Base-by-base conservation (phyloP, 1,284 basidiomycete species). In the Melampsora occidentalis region DNA sequence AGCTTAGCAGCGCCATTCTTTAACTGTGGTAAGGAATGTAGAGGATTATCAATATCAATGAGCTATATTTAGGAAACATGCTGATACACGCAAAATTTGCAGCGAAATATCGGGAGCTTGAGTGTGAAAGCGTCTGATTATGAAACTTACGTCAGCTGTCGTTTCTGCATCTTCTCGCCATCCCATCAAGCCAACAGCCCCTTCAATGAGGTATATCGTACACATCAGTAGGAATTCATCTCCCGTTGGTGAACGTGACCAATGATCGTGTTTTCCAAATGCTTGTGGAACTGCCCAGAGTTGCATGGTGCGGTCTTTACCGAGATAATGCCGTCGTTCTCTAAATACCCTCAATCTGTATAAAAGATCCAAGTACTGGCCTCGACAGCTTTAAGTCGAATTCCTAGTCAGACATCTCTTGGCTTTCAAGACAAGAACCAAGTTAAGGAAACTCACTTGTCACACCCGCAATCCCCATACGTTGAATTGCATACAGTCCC, bases 241-340 rank as follows among this genome's bases (percentile, higher is more conserved):
- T 16, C 71, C 71, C 22, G 63, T 73, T 42, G 71, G 71, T 18
- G 46, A 49, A 5, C 48, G 62, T 46, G 18, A 10, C 53, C 53
- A 59, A 14, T 59, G 28, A n/a, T 59, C 28, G 28, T 59, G 22
- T 22, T 59, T 20, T 5, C 22, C 53, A 18, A 59, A 59, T 6
- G 71, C 71, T 73, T 67, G 71, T 16, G 71, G 71, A 42, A 67
- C 64, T 53, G 48, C 71, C 71, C 71, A 73, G 39, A 73, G 22
- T 31, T 73, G 71, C 71, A 73, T 73, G 9, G 63, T 59, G 61
- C 71, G 71, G 46, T 66, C 64, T 62, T 39, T 73, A 5, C 31
- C 10, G 25, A 73, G 49, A 25, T 51, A 35, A 57, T 73, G 71
- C 18, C 71, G 63, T 39, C 31, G 65, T 33, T 67, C 33, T 20